Conservation (phyloP, 306 rosid species). For the Glycine tomentella region DNA sequence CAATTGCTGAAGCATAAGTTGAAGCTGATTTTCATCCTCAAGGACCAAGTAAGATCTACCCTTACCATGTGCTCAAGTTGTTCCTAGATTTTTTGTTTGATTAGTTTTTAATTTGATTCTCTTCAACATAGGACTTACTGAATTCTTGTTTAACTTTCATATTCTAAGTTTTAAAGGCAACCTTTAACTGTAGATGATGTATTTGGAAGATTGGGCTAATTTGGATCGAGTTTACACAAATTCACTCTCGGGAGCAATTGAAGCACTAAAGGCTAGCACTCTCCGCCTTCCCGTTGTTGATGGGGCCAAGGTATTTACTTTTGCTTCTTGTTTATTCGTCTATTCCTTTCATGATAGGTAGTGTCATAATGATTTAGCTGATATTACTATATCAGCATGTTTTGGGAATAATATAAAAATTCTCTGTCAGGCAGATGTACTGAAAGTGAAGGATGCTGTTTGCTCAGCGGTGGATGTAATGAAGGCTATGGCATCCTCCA, state of each 20-base stretch:
- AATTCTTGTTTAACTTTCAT: neutral
- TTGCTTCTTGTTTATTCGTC: neutral
- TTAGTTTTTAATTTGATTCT: neutral
- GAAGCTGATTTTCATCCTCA: constrained; percentile 1
- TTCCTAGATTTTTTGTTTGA: too few relatives aligned
- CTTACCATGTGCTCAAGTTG: too few relatives aligned
- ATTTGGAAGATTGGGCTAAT: constrained; percentile 27
- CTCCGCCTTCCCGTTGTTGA: constrained; percentile 24
- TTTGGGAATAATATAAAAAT: constrained; percentile 4
- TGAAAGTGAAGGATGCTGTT: constrained; percentile 2
- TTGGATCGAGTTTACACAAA: neutral
- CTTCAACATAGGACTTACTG: neutral
- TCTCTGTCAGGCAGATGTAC: constrained; percentile 1
- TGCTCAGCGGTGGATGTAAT: constrained; percentile 26
- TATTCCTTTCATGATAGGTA: neutral
- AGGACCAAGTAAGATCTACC: neutral
- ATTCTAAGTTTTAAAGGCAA: neutral
- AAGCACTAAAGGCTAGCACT: constrained; percentile 14
- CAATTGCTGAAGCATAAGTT: constrained; percentile 9
- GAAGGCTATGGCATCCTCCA: constrained; percentile 16
- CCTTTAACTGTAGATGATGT: constrained; percentile 9
- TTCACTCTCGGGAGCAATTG: neutral
- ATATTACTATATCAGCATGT: neutral
- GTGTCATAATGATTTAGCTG: neutral
- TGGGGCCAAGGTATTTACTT: constrained; percentile 2